Conservation (phyloP, 2,329 filamentous ascomycete genomes). For the Aspergillus terreus region DNA sequence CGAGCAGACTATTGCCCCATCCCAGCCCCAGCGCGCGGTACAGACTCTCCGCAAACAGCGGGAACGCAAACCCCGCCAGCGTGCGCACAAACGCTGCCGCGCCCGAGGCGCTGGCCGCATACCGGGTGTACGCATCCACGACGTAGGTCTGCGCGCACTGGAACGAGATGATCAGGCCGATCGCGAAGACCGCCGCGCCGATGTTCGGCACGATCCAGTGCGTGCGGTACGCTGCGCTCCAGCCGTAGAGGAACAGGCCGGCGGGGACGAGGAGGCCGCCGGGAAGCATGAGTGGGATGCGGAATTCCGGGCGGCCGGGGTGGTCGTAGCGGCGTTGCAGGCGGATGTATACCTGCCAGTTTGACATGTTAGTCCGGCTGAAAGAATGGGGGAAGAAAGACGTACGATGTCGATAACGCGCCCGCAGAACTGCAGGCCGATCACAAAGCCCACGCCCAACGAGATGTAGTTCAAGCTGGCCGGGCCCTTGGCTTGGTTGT, state of each 20-base stretch:
- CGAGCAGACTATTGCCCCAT: conserved; percentile 35
- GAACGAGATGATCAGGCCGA: conserved; percentile 38
- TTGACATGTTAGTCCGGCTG: not conserved
- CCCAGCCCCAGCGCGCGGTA: conserved; percentile 25
- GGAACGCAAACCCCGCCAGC: conserved; percentile 32
- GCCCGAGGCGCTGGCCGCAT: conserved; percentile 29
- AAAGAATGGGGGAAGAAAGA: not conserved
- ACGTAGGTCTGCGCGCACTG: conserved; percentile 33
- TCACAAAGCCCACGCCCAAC: conserved; percentile 58
- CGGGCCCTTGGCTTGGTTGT: conserved; percentile 53
- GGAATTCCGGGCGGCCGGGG: conserved; percentile 53
- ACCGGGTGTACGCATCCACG: conserved; percentile 30
- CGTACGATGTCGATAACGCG: conserved; percentile 8
- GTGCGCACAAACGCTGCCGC: conserved; percentile 25
- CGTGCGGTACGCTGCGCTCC: conserved; percentile 46
- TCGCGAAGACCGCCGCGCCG: conserved; percentile 46
- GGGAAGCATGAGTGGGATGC: conserved; percentile 56
- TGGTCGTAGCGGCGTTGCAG: conserved; percentile 43
- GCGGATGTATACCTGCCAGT: conserved; percentile 38
- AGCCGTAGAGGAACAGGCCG: conserved; percentile 57
- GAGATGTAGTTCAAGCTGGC: conserved; percentile 62
- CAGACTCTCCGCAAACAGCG: conserved; percentile 32
- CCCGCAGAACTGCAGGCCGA: conserved; percentile 45
- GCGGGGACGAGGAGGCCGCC: conserved; percentile 50
- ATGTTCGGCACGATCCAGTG: conserved; percentile 55